These are phyloP conservation scores for Gracilaria caudata DNA, from an alignment of 23 red algal species.

Conservation along the genomic window DNA sequence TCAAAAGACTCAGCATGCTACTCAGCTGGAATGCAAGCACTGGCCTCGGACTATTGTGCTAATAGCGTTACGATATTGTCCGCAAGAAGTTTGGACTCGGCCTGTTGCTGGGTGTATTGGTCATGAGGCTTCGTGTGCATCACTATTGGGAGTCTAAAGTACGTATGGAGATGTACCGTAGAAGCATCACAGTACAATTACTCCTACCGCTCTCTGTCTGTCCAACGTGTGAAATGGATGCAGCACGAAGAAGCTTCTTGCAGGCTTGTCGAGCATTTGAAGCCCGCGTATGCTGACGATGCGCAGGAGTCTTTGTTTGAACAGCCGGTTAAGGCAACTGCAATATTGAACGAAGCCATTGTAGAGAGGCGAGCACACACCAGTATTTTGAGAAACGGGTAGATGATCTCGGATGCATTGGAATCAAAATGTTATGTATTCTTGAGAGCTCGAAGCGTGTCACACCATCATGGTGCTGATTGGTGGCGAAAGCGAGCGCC, in stretches of 20 bases:
- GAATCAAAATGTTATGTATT: constrained; percentile 51
- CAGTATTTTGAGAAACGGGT: constrained; percentile 36
- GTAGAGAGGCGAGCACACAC: constrained; percentile 17
- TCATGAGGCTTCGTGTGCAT: constrained; percentile 17
- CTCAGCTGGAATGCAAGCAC: constrained; percentile 13
- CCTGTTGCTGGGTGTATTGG: constrained; percentile 30
- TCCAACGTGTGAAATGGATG: constrained; percentile 33
- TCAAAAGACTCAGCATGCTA: background rate
- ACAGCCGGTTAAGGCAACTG: constrained; percentile 2
- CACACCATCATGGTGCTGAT: constrained; percentile 16
- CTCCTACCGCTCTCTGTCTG: background rate
- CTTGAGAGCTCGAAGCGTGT: constrained; percentile 16
- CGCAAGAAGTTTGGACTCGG: constrained; percentile 8
- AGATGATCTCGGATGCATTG: constrained; percentile 43
- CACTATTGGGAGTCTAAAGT: constrained; percentile 32
- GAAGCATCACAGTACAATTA: constrained; percentile 34
- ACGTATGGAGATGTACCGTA: constrained; percentile 35
- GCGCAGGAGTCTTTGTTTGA: constrained; percentile 37
- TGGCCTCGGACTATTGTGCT: constrained; percentile 11
- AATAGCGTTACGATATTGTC: constrained; percentile 37
- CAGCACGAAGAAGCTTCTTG: constrained; percentile 17
- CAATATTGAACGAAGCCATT: constrained; percentile 10
- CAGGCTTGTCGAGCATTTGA: constrained; percentile 4
- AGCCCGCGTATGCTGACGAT: constrained; percentile 10
- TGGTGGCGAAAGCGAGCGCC: constrained; percentile 35